phyloP scores from a whole-genome alignment of 352 stramenopile genomes.

The Sclerospora graminicola region DNA sequence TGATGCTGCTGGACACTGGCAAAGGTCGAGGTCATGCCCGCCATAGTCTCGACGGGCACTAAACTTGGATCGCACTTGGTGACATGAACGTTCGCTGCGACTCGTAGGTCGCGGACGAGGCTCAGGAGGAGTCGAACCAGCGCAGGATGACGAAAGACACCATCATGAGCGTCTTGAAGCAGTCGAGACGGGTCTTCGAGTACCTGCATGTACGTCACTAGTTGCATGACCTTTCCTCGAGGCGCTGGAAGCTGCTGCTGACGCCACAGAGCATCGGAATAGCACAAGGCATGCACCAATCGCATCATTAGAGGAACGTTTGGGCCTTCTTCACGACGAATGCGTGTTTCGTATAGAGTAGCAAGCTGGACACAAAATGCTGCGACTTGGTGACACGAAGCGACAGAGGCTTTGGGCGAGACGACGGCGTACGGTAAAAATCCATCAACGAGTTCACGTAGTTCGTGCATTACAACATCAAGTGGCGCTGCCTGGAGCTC shows the following conservation, averaged over 20 bases:
- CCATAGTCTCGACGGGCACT: conserved; percentile 14
- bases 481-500: conserved; percentile 28
- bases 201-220: conserved; percentile 37
- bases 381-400: conserved; percentile 10
- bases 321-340: conserved; percentile 19
- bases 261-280: conserved; percentile 28
- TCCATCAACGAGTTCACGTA: conserved; percentile 20
- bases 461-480: conserved; percentile 19
- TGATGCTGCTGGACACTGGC: conserved; percentile 35
- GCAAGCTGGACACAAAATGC: conserved; percentile 28
- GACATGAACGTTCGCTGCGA: conserved; percentile 33
- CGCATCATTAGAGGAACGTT: conserved; percentile 21
- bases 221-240: conserved; percentile 4
- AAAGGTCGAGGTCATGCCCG: conserved; percentile 8
- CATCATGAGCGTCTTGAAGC: conserved; percentile 29
- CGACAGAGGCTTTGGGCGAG: conserved; percentile 4
- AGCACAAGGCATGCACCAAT: conserved; percentile 38
- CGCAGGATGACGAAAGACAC: conserved; percentile 26
- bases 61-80: conserved; percentile 29
- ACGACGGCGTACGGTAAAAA: conserved; percentile 26
- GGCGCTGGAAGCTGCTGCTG: conserved; percentile 22
- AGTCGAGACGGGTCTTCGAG: conserved; percentile 45
- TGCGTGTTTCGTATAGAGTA: conserved; percentile 23
- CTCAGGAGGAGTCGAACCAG: conserved; percentile 32
- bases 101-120: conserved; percentile 30